phyloP scores from a whole-genome alignment of 2,329 filamentous ascomycete genomes.

The Hymenoscyphus albidus region DNA sequence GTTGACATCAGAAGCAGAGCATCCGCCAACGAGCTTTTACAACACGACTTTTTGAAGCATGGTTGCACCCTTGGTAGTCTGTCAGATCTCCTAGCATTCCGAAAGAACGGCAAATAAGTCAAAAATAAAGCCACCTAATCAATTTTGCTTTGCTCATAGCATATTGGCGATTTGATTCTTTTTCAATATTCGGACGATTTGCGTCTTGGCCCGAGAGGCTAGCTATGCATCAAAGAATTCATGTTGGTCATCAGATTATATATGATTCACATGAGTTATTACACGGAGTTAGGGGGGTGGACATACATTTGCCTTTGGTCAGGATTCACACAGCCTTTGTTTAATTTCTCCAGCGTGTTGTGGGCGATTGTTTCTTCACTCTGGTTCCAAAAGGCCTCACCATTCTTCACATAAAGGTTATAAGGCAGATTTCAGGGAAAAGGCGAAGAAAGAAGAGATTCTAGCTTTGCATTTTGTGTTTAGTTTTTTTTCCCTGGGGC shows the following conservation, averaged over 20 bases:
- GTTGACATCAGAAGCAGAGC: conserved; percentile 95
- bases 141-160: conserved; percentile 7
- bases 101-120: conserved; percentile 63
- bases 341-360: not conserved
- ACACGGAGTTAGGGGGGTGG: not conserved
- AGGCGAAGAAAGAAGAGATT: not conserved
- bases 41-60: conserved; percentile 90
- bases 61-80: conserved; percentile 81
- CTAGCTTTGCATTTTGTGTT: conserved; percentile 2
- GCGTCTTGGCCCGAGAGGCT: not conserved
- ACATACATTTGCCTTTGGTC: conserved; percentile 2
- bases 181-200: not conserved
- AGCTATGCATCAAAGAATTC: not conserved
- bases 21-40: conserved; percentile 82
- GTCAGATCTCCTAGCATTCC: conserved; percentile 83
- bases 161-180: conserved; percentile 10
- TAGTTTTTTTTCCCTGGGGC: not conserved
- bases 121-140: conserved; percentile 5
- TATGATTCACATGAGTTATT: conserved; percentile 2
- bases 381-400: not conserved
- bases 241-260: conserved; percentile 3
- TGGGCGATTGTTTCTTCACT: not conserved
- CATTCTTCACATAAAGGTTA: not conserved
- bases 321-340: conserved; percentile 1
- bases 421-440: not conserved